Conservation (phyloP, 1,284 basidiomycete genomes). For the Austroboletus niveus region DNA sequence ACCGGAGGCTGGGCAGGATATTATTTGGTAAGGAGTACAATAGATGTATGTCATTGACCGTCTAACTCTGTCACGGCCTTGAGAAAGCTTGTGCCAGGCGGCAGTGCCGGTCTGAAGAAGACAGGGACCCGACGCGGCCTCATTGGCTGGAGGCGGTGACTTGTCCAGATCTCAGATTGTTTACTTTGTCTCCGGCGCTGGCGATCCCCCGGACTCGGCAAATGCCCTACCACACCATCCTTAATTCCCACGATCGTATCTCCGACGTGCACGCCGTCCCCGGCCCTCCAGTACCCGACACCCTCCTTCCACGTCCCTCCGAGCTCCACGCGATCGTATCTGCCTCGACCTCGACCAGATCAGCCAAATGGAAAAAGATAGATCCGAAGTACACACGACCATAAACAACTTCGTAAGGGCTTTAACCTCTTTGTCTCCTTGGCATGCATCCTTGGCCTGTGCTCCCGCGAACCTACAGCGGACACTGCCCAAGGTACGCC, state of each 20-base stretch:
- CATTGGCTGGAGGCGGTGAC: not conserved
- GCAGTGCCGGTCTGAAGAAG: slow-evolving; percentile 15
- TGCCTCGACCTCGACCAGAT: not conserved
- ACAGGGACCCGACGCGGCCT: not conserved
- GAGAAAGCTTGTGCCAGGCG: slow-evolving; percentile 7
- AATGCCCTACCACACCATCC: slow-evolving; percentile 15
- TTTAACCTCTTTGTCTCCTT: not conserved
- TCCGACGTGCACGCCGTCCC: slow-evolving; percentile 4
- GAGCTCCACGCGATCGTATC: not conserved
- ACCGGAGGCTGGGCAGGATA: slow-evolving; percentile 17
- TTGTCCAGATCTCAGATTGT: slow-evolving; percentile 31
- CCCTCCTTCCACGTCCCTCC: slow-evolving; percentile 17
- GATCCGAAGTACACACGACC: not conserved
- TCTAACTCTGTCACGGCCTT: slow-evolving; percentile 8
- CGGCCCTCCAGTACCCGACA: slow-evolving; percentile 15
- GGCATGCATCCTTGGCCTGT: not conserved
- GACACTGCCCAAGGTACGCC: not conserved
- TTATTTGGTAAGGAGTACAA: slow-evolving; percentile 14
- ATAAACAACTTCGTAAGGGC: too few relatives aligned
- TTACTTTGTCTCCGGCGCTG: slow-evolving; percentile 34
- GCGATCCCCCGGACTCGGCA: slow-evolving; percentile 31
- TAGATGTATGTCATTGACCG: slow-evolving; percentile 11
- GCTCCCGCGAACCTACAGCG: not conserved
- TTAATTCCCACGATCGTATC: slow-evolving; percentile 1
- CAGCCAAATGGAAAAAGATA: not conserved